Evolutionary conservation across 768 basidiomycete genomes (phyloP), one percentile per base, ranked within the genome.

Genomic region (Podaxis rugospora): DNA sequence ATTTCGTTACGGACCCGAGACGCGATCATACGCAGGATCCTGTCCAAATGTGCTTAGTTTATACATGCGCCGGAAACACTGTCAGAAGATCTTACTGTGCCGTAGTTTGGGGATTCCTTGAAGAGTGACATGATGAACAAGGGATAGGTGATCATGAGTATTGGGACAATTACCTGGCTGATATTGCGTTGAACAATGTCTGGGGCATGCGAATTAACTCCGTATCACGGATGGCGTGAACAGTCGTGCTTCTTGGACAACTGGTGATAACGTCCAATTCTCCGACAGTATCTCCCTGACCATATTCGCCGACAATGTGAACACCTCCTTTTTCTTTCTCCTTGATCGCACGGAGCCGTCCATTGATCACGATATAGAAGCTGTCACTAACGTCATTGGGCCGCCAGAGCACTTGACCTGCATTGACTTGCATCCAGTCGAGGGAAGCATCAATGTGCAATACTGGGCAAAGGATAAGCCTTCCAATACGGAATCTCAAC

Each of bases 361-460:
- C 97, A 69, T 98, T 96, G 70, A 96, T 92, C 63, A 96, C 97
- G 62, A 99, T 97, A 71, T 97, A 98, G 74, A 98, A 98, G 66
- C 94, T 95, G 68, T 98, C 93, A 64, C 95, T 94, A 51, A 76
- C 77, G 62, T 98, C 97, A 35, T 90, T 87, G 35, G 95, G 89
- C 35, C 95, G 83, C 89, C 95, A 98, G 28, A 96, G 78, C 46
- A 97, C 93, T 72, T 98, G 95, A 1, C 97, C 93, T 0, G 95
- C 94, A 64, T 89, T 88, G 5, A 95, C 93, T 74, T 98, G 97
- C 84, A 94, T 92, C 97, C 97, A 99, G 68, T 99, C 97, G 63
- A 99, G 78, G 0, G 95, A 93, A 0, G 93, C 89, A 72, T 99
- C 97, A 59, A 99, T 96, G 70, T 99, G 97, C 14, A 98, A 77